Conservation (phyloP, 345 rosid genomes). For the Brassica nigra region DNA sequence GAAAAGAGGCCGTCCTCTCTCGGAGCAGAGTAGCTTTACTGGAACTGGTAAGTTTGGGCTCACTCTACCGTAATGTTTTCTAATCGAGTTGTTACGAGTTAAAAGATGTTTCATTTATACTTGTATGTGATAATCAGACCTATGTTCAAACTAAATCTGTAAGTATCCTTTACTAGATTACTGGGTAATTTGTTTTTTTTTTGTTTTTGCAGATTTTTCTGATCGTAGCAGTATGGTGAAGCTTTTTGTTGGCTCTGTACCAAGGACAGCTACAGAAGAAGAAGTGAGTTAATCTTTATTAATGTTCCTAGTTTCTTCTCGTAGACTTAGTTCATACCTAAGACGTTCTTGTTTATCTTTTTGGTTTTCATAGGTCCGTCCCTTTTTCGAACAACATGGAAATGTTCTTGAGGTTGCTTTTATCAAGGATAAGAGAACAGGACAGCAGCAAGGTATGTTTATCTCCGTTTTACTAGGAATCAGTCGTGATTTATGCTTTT, state of each 20-base stretch:
- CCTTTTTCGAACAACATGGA: slow-evolving; percentile 84
- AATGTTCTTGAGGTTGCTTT: slow-evolving; percentile 90
- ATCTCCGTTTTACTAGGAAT: slow-evolving; percentile 43
- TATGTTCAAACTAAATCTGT: background rate
- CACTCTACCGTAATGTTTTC: slow-evolving; percentile 7
- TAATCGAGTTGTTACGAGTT: background rate
- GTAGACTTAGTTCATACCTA: background rate
- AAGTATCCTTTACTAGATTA: background rate
- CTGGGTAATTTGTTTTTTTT: slow-evolving; percentile 2
- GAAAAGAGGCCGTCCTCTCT: slow-evolving; percentile 56
- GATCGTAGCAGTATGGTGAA: slow-evolving; percentile 65
- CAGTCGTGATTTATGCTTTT: slow-evolving; percentile 52
- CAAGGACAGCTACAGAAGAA: slow-evolving; percentile 75
- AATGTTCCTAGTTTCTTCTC: background rate
- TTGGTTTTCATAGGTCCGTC: slow-evolving; percentile 67
- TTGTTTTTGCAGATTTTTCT: slow-evolving; percentile 26
- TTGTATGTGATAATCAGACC: slow-evolving; percentile 10
- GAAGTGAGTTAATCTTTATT: slow-evolving; percentile 61
- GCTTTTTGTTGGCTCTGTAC: slow-evolving; percentile 98
- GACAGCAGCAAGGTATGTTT: slow-evolving; percentile 90
- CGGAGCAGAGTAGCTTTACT: slow-evolving; percentile 56
- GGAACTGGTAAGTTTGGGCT: slow-evolving; percentile 39
- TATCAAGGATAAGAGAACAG: slow-evolving; percentile 94
- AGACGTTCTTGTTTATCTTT: background rate
- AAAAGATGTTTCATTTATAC: slow-evolving; percentile 6